Conservation (phyloP, 2,329 filamentous ascomycete species). For the Scedosporium aurantiacum region DNA sequence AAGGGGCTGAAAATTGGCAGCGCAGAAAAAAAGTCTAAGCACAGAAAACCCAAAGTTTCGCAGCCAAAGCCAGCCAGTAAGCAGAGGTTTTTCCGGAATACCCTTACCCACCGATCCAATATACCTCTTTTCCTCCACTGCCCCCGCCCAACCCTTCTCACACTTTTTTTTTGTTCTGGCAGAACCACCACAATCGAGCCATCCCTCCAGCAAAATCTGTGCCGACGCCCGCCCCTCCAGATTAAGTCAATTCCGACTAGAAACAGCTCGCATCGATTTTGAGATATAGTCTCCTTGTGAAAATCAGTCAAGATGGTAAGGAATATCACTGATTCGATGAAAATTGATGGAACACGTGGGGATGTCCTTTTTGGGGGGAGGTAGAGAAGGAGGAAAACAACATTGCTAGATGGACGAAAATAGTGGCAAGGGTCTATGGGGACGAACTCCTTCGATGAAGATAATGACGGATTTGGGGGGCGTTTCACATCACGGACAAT, state of each 20-base stretch:
- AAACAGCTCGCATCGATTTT: conserved; percentile 3
- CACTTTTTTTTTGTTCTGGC: conserved; percentile 4
- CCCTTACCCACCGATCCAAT: not conserved
- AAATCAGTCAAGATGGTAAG: conserved; percentile 8
- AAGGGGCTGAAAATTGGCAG: not conserved
- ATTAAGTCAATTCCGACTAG: not conserved
- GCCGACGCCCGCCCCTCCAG: not conserved
- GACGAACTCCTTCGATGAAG: not conserved
- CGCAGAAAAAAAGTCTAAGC: not conserved
- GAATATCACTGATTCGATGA: not conserved
- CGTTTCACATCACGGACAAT: not conserved
- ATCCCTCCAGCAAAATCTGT: not conserved
- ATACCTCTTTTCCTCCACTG: not conserved
- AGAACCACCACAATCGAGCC: conserved; percentile 3
- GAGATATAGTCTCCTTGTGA: not conserved
- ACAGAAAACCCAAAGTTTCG: not conserved
- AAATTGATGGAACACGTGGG: conserved; percentile 2
- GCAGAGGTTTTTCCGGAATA: not conserved
- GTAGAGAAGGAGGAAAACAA: too few species aligned
- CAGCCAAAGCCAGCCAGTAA: not conserved
- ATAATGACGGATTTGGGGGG: not conserved
- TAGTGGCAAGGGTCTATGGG: not conserved
- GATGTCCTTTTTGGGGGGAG: not conserved
- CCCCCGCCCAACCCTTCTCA: not conserved
- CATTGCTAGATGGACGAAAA: not conserved